Evolutionary conservation across 2,329 filamentous ascomycete species (phyloP), one percentile per base, ranked within the genome.

Genomic region (Karstenula rhodostoma): DNA sequence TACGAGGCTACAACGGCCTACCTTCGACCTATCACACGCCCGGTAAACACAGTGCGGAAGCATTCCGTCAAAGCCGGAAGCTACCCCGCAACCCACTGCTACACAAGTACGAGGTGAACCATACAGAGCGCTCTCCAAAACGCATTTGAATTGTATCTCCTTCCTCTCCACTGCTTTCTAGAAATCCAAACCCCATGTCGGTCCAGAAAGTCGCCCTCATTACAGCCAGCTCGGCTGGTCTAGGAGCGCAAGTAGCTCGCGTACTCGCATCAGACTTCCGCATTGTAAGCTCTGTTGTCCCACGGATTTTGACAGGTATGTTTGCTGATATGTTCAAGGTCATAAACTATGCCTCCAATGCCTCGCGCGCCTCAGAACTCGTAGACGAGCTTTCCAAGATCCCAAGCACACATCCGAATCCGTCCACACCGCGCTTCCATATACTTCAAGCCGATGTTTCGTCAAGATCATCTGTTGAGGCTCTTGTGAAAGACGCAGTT

Each of bases 341-440:
- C 2, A 78, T 83, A 67, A 83, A 83, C 67, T 83, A 82, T 67
- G 77, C 81, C 29, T 78, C 80, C 65, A 83, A 83, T 66, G 67
- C 75, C 25, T 67, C 72, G 5, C 77, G 81, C 25, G 81, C 81
- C 12, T 62, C 77, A 29, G 60, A 71, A 1, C 72, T 83, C 58
- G 50, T 83, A 33, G 66, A 76, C 42, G 81, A 83, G 59, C 77
- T 83, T 23, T 69, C 78, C 56, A 64, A 67, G 9, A 79, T 80
- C 19, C 73, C 75, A 1, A 70, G 68, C 50, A 74, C 66, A 4
- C 62, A 73, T 53, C 59, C 71, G 8, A 67, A 66, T 1, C 63
- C 69, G 8, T 53, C 62, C 15, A 70, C 54, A 37, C 81, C 73
- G 32, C 80, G 72, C 44, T 79, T 79, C 76, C 79, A 78, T 64